Evolutionary conservation across 345 rosid species (phyloP), one percentile per base, ranked within the genome.

Genomic region (Trapa incisa): DNA sequence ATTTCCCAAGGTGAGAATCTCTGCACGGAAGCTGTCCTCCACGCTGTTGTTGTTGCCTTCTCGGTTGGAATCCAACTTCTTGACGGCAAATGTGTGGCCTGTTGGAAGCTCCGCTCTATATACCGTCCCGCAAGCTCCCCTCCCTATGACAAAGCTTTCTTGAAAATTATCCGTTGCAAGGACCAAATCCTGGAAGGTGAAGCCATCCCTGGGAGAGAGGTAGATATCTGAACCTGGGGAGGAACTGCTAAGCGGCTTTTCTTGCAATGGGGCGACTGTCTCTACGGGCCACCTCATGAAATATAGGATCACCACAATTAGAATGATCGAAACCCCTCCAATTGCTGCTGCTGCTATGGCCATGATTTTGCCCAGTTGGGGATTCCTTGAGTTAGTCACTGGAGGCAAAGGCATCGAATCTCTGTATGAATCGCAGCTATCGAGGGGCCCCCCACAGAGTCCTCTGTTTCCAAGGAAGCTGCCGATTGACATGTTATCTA

Each of bases 101-200:
- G 76, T 70, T 0, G 78, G 89, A 72, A 92, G 48, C 70, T 77
- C 84, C 2, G 97, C 98, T 69, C 83, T 84, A 69, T 88, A 92
- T 2, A 92, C 98, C 0, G 88, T 85, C 70, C 98, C 98, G 61
- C 96, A 88, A 65, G 91, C 98, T 75, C 97, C 98, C 72, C 87
- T 86, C 36, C 98, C 98, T 38, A 92, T 76, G 1, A 80, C 73
- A 35, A 81, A 92, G 75, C 91, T 77, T 36, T 89, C 97, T 64
- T 80, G 80, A 52, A 92, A 92, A 72, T 87, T 82, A 15, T 83
- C 78, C 4, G 98, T 92, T 57, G 91, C 93, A 42, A 47, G 76
- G 75, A 85, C 83, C 71, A 92, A 75, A 75, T 92, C 97, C 65
- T 83, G 83, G 74, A 89, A 86, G 41, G 92, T 85, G 78, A 92